Conservation (phyloP, 495 filamentous ascomycete genomes). For the Lineolata rhizophorae region DNA sequence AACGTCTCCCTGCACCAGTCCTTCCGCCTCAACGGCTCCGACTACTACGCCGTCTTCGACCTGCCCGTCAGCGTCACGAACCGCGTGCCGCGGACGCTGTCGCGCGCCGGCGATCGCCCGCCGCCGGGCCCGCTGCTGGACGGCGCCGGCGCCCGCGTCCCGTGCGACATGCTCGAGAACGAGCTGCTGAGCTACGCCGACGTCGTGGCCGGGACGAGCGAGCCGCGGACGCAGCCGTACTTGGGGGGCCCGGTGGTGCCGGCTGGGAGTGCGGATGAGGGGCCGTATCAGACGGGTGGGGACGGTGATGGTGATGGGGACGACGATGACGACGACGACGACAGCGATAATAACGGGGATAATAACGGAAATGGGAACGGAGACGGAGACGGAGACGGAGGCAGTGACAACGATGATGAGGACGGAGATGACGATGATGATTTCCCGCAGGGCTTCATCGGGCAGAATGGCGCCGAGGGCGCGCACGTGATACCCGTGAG, state of each 20-base stretch:
- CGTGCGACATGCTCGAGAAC: conserved; percentile 7
- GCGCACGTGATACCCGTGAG: no score
- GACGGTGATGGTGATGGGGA: no score
- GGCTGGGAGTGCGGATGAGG: no score
- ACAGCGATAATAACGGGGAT: no score
- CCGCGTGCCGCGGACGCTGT: conserved; percentile 23
- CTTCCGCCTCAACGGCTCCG: conserved; percentile 35
- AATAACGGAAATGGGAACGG: no score
- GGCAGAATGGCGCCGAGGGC: no score
- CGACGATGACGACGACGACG: no score
- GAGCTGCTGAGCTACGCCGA: conserved; percentile 3
- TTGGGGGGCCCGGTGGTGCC: conserved; percentile 1
- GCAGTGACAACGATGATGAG: no score
- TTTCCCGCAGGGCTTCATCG: no score
- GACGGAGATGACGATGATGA: no score
- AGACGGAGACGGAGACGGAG: no score
- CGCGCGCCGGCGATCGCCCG: conserved; percentile 8
- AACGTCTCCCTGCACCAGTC: conserved; percentile 48
- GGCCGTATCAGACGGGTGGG: no score
- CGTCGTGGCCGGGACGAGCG: conserved; percentile 7
- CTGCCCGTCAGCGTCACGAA: conserved; percentile 46
- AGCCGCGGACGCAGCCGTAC: conserved; percentile 9
- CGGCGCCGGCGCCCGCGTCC: conserved; percentile 9
- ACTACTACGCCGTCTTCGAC: conserved; percentile 47
- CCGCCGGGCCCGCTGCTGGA: conserved; percentile 9